These are phyloP conservation scores for Takakia lepidozioides DNA, from an alignment of 225 moss, liverwort and hornwort genomes.

Conservation along the genomic window DNA sequence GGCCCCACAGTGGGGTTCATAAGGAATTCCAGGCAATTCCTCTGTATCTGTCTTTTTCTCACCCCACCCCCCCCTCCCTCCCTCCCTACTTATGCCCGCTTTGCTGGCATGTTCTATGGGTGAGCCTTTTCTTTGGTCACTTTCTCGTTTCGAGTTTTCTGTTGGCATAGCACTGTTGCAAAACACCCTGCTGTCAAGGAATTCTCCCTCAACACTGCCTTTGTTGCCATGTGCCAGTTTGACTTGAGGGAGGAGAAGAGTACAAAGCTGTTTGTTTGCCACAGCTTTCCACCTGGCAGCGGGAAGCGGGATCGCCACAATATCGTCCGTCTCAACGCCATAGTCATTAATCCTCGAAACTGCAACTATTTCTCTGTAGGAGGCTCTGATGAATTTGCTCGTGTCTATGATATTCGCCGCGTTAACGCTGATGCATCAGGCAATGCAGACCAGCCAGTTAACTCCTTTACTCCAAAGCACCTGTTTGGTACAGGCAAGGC, in stretches of 20 bases:
- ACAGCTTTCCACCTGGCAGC: slow-evolving; percentile 22
- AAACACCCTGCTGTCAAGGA: no score
- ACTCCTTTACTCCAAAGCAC: slow-evolving; percentile 73
- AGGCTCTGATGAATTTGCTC: slow-evolving; percentile 59
- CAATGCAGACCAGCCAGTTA: slow-evolving; percentile 58
- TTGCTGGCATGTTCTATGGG: no score
- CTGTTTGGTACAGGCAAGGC: slow-evolving; percentile 46
- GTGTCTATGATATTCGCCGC: slow-evolving; percentile 72
- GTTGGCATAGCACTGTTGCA: no score
- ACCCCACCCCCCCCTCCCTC: no score
- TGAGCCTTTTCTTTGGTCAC: no score
- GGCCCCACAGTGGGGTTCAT: no score
- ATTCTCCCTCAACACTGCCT: neutral
- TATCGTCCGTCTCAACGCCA: slow-evolving; percentile 57
- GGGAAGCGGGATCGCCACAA: slow-evolving; percentile 35
- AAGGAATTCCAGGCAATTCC: no score
- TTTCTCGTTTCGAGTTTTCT: no score
- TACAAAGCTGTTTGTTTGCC: slow-evolving; percentile 63
- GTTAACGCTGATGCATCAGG: slow-evolving; percentile 46
- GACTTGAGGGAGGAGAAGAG: slow-evolving; percentile 74
- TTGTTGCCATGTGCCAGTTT: slow-evolving; percentile 40
- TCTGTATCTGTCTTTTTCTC: no score
- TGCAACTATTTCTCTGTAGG: slow-evolving; percentile 77
- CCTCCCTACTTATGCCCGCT: no score
- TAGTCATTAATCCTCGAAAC: slow-evolving; percentile 77